Base-by-base conservation (phyloP, 2,329 filamentous ascomycete species). In the Ophiostoma populinum region DNA sequence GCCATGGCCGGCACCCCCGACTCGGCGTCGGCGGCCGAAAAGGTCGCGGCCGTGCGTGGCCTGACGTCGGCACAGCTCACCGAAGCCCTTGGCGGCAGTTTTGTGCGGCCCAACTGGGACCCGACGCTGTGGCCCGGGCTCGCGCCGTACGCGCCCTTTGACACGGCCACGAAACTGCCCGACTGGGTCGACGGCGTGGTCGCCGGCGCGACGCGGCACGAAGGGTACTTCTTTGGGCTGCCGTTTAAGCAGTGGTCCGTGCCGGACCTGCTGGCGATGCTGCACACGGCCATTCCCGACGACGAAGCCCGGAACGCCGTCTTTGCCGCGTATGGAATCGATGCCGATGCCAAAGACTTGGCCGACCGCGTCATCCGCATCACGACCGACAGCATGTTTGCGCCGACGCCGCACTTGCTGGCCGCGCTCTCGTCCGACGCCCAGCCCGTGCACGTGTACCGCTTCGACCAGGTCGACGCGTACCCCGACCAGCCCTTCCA, bases 121-220 rank as follows among this genome's bases (percentile, higher is more conserved):
- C 11, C 28, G n/a, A n/a, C 28, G 17, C 20, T 30, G 12, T 30
- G 19, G 17, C 28, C 28, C 28, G 12, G 13, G 12, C 28, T 30
- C 15, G 17, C 18, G 6, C 28, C 28, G 7, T 11, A 10, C 17
- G 20, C 28, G 8, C 6, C 28, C 11, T 12, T 30, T 18, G 28
- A 30, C 28, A 19, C 17, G 11, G 20, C 20, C 17, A 20, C 17
- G 18, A n/a, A 17, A 7, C 18, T 30, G 8, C 24, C 32, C 15
- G 15, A 11, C 17, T 34, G 32, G 32, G 22, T 34, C 24, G 27
- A 27, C 6, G 24, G 32, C 12, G 32, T 34, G 7, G 16, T 34
- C 17, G 24, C 27, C n/a, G 32, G 32, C 22, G 18, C 22, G 10
- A 34, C 16, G 15, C 6, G 10, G 22, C 15, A 34, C 7, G 32